phyloP scores from a whole-genome alignment of 1,284 basidiomycete genomes.

The Earliella scabrosa region DNA sequence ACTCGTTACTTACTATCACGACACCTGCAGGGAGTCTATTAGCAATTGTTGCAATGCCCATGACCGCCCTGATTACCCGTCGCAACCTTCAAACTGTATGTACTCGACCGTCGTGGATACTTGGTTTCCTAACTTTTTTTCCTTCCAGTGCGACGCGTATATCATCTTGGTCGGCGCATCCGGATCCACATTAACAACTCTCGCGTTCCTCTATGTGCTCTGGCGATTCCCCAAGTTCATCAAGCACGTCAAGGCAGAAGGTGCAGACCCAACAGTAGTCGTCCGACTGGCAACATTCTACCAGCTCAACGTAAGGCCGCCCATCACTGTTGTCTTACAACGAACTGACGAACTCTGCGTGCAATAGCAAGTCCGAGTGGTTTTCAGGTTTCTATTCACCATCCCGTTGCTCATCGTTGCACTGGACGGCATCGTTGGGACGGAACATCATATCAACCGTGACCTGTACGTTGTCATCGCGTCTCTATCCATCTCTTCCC shows the following conservation, averaged over 20 bases:
- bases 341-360: constrained; percentile 6
- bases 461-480: constrained; percentile 53
- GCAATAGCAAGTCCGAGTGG: constrained; percentile 59
- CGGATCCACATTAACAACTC: constrained; percentile 63
- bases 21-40: constrained; percentile 54
- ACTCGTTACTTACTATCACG: not conserved
- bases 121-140: not conserved
- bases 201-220: constrained; percentile 71
- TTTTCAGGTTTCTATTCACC: constrained; percentile 73
- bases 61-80: constrained; percentile 63
- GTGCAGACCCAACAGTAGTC: constrained; percentile 72
- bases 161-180: constrained; percentile 70
- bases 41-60: constrained; percentile 68
- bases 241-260: constrained; percentile 64
- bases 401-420: constrained; percentile 66
- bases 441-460: constrained; percentile 47
- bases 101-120: not conserved
- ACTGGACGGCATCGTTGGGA: constrained; percentile 57
- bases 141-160: constrained; percentile 63
- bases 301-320: constrained; percentile 66
- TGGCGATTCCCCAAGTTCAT: constrained; percentile 70
- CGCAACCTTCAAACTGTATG: constrained; percentile 56
- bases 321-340: not conserved
- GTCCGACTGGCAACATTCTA: constrained; percentile 72
- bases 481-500: not conserved